Evolutionary conservation across 495 filamentous ascomycete genomes (phyloP), one percentile per base, ranked within the genome.

Genomic region (Staphylotrichum longicolle): DNA sequence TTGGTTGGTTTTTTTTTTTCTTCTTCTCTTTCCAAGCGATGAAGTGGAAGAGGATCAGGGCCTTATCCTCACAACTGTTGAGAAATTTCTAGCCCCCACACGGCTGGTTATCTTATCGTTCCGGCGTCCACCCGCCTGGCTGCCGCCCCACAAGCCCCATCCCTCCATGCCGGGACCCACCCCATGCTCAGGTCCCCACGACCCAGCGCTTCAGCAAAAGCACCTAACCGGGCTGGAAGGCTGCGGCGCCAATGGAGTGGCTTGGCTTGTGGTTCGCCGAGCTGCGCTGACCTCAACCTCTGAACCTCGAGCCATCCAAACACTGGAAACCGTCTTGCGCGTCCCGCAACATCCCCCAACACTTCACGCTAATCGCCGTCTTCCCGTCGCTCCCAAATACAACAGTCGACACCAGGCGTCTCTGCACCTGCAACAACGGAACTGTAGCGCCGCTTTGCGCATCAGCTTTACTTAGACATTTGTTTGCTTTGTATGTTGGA

Each of bases 101-200:
- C 40, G 3, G 14, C 34, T 7, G 3, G 48, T 64, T 66, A 69
- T 69, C 67, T 69, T 69, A 69, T 69, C 66, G 54, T 40, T 30
- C 20, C 20, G 20, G 20, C 20, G 1, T 27, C 20, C 20, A 27
- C 20, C 20, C 20, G 20, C 20, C 20, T 33, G 20, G 20, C 20
- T 27, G 20, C 20, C 1, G 20, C 20, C 20, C 20, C 20, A 27
- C 20, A 27, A 27, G 4, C 20, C 8, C 14, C 10, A 11, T 3
- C 2, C 20, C 15, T 49, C 30, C 20, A 10, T 27, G 37, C 37
- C 5, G 37, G 42, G 10, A 40, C 34, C 7, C 12, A 12, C 27
- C 42, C 58, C 58, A 54, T 47, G 55, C 32, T 4, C 30, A 14
- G 20, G 40, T 33, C 15, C 55, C 41, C 34, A 41, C 55, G 27